phyloP scores from a whole-genome alignment of 1,139 yeast genomes.

The Pneumocystis carinii region DNA sequence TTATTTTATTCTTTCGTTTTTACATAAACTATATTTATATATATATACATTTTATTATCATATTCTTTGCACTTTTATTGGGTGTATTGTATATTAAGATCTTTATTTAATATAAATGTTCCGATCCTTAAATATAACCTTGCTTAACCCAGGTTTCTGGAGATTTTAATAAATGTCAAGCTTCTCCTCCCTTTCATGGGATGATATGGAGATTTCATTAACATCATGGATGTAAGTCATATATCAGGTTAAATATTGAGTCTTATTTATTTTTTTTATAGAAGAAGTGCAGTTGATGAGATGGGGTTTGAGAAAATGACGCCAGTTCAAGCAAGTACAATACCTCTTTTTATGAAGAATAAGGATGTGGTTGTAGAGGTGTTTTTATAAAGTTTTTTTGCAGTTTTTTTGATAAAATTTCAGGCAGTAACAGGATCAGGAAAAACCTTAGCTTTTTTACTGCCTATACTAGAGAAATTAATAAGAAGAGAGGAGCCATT shows the following conservation, averaged over 20 bases:
- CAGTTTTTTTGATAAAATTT: constrained; percentile 13
- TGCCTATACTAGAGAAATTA: constrained; percentile 55
- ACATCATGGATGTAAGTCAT: not conserved
- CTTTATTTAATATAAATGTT: too few relatives aligned
- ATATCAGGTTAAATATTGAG: not conserved
- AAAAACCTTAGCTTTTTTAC: constrained; percentile 71
- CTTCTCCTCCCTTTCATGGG: not conserved
- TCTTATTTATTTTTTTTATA: not conserved
- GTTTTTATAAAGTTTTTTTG: not conserved
- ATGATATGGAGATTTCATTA: not conserved
- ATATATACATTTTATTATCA: too few relatives aligned
- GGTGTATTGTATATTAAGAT: too few relatives aligned
- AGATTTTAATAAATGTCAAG: not conserved
- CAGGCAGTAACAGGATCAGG: constrained; percentile 91
- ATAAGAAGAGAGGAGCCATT: constrained; percentile 17
- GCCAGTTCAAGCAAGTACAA: constrained; percentile 92
- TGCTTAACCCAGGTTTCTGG: not conserved
- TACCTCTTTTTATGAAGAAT: constrained; percentile 72
- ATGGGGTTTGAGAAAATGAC: constrained; percentile 77
- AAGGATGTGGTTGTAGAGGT: constrained; percentile 86
- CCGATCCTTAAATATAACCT: not conserved
- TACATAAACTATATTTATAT: too few relatives aligned
- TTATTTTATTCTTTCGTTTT: too few relatives aligned
- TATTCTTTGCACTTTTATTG: too few relatives aligned
- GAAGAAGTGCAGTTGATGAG: not conserved